Percentiles rank a stretch among this genome's conserved stretches.
These are phyloP conservation scores for Galerina marginata DNA, from an alignment of 768 basidiomycete species.

Conservation along the genomic window DNA sequence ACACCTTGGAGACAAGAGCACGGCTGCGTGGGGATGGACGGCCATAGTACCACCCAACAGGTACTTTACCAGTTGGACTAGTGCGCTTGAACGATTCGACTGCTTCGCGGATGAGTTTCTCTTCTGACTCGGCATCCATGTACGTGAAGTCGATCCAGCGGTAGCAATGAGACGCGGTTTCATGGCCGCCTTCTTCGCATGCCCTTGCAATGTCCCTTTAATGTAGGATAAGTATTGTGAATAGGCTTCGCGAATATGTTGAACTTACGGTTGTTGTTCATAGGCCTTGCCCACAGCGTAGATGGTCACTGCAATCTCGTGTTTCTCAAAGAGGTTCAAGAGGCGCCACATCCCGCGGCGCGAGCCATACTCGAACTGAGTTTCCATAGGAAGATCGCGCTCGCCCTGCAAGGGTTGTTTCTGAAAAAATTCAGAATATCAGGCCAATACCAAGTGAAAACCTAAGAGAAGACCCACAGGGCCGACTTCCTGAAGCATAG, in stretches of 20 bases:
- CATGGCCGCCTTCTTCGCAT: constrained; percentile 21
- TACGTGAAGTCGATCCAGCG: constrained; percentile 23
- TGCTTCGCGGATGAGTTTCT: constrained; percentile 19
- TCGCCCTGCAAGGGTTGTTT: constrained; percentile 14
- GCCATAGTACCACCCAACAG: constrained; percentile 25
- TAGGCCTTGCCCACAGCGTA: constrained; percentile 24
- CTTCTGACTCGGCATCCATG: constrained; percentile 21
- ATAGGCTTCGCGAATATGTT: no score
- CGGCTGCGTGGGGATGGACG: constrained; percentile 21
- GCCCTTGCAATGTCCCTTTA: constrained; percentile 18
- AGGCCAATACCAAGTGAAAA: not conserved
- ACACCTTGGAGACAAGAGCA: constrained; percentile 22
- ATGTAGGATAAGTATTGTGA: no score
- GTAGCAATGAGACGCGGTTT: constrained; percentile 25
- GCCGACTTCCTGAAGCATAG: constrained; percentile 17
- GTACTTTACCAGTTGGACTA: constrained; percentile 18
- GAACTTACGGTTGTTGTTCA: constrained; percentile 15
- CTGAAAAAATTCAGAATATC: constrained; percentile 1
- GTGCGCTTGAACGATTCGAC: constrained; percentile 19
- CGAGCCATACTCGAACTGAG: constrained; percentile 24
- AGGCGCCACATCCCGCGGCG: constrained; percentile 25
- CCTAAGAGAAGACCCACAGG: constrained; percentile 8
- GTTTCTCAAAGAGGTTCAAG: constrained; percentile 23
- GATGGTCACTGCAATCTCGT: constrained; percentile 18
- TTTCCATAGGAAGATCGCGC: constrained; percentile 24